These are phyloP conservation scores for Fusarium albosuccineum DNA, from an alignment of 2,329 filamentous ascomycete genomes.

Conservation along the genomic window DNA sequence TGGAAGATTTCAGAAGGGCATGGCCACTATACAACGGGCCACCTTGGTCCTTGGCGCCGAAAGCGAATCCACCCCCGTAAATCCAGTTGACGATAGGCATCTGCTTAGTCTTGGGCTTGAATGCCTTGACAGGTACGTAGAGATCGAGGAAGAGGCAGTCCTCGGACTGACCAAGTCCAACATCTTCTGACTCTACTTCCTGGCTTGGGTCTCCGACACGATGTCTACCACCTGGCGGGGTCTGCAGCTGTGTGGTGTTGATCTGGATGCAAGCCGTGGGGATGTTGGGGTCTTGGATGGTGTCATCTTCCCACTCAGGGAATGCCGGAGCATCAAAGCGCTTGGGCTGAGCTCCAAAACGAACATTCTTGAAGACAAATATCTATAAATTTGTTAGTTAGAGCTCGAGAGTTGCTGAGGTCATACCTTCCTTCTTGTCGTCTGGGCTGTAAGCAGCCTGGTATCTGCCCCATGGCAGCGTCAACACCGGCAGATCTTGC, in stretches of 20 bases:
- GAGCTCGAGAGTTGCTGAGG: too few relatives aligned
- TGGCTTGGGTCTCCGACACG: background rate
- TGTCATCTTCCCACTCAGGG: background rate
- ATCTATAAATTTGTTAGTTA: too few relatives aligned
- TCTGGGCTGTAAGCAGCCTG: too few relatives aligned
- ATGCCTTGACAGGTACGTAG: background rate
- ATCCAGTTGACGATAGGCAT: background rate
- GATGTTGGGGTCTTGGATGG: background rate
- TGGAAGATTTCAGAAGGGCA: background rate
- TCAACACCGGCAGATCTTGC: too few relatives aligned
- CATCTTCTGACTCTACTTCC: background rate
- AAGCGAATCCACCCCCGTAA: background rate
- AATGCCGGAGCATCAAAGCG: background rate
- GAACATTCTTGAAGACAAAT: background rate
- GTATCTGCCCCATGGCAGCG: too few relatives aligned
- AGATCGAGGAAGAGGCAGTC: slow-evolving; percentile 11
- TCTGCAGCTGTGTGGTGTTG: background rate
- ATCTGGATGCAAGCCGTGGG: slow-evolving; percentile 3
- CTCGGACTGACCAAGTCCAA: background rate
- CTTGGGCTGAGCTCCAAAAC: background rate
- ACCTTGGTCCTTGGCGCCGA: background rate
- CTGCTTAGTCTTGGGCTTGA: background rate
- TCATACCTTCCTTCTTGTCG: too few relatives aligned
- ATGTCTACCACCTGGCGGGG: background rate
- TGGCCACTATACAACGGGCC: background rate